Conservation (phyloP, 78 protist species). For the Diacronema lutheri region DNA sequence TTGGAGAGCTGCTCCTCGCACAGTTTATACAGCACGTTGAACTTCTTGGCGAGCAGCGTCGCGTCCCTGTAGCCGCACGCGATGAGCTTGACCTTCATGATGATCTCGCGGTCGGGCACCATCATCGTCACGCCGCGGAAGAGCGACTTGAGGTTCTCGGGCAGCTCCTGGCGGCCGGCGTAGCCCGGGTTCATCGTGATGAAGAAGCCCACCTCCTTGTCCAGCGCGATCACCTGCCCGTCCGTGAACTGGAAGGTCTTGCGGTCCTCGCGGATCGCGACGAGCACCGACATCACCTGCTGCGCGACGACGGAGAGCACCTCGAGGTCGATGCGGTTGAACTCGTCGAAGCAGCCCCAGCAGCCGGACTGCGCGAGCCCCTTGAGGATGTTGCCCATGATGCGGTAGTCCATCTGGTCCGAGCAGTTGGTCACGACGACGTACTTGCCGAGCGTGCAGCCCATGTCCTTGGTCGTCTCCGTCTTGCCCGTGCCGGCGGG, state of each 20-base stretch:
- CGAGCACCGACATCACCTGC: conserved; percentile 69
- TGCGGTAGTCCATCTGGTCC: conserved; percentile 72
- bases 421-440: conserved; percentile 84
- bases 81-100: conserved; percentile 82
- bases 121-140: conserved; percentile 90
- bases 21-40: conserved; percentile 67
- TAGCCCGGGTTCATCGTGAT: conserved; percentile 93
- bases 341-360: conserved; percentile 92
- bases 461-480: conserved; percentile 89
- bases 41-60: conserved; percentile 63
- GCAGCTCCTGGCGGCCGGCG: conserved; percentile 92
- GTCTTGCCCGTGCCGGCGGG: conserved; percentile 96
- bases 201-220: conserved; percentile 66
- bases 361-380: conserved; percentile 83
- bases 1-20: conserved; percentile 82
- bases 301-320: conserved; percentile 89
- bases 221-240: conserved; percentile 45
- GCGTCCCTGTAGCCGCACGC: conserved; percentile 67
- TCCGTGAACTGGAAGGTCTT: conserved; percentile 68
- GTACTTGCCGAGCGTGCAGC: conserved; percentile 69
- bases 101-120: conserved; percentile 83
- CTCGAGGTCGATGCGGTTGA: conserved; percentile 86
- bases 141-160: conserved; percentile 87
- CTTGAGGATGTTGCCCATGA: conserved; percentile 73
- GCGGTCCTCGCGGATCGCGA: conserved; percentile 58